phyloP scores from a whole-genome alignment of 345 rosid genomes.

The Citrus inodora region DNA sequence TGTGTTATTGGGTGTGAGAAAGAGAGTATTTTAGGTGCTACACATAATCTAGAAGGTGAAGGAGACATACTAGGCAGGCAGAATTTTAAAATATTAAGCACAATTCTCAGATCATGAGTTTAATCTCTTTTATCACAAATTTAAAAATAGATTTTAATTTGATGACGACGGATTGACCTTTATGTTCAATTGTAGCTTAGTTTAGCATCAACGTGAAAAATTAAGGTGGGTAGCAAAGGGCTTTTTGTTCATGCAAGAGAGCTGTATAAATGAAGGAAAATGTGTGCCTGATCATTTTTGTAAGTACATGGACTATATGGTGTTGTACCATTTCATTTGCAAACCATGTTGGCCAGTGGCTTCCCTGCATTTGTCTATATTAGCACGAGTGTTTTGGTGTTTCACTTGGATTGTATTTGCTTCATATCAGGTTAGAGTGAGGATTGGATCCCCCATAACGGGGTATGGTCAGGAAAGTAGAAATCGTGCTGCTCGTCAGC shows the following conservation, averaged over 20 bases:
- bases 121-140: neutral
- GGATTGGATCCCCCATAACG: conserved; percentile 95
- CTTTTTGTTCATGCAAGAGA: neutral
- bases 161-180: neutral
- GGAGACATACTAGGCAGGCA: neutral
- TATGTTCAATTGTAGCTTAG: neutral
- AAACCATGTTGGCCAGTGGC: neutral
- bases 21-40: neutral
- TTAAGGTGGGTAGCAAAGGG: neutral
- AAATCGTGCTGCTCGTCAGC: conserved; percentile 96
- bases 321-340: neutral
- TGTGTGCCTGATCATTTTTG: neutral
- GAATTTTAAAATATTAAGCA: neutral
- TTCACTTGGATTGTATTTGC: conserved; percentile 15
- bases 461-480: conserved; percentile 97
- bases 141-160: neutral
- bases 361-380: neutral
- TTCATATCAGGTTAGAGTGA: conserved; percentile 68
- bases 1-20: neutral
- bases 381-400: neutral
- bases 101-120: neutral
- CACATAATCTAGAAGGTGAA: neutral
- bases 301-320: neutral
- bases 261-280: neutral
- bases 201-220: neutral